Evolutionary conservation across 2,329 filamentous ascomycete species (phyloP).

Genomic region (Ophiocordyceps camponoti-saundersi): DNA sequence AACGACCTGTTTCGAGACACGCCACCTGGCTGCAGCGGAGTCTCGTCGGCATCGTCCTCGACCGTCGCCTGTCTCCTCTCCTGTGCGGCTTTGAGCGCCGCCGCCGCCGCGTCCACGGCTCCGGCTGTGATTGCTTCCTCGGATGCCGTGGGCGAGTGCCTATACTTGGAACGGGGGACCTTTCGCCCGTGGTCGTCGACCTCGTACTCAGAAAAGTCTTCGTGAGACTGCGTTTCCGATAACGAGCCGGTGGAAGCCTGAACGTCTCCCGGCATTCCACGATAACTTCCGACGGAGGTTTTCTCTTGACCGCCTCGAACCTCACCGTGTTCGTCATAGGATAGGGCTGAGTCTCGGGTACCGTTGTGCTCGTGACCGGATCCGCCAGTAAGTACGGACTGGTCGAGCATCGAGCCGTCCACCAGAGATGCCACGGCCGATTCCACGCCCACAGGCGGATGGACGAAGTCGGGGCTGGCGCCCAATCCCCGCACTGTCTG

Average conservation of each 20-base stretch:
- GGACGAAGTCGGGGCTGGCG: slow-evolving; percentile 61
- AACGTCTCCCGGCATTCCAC: slow-evolving; percentile 19
- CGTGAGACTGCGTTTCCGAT: slow-evolving; percentile 19
- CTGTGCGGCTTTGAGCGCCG: slow-evolving; percentile 31
- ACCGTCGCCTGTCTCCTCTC: slow-evolving; percentile 23
- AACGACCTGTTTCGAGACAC: slow-evolving; percentile 46
- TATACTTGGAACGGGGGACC: slow-evolving; percentile 25
- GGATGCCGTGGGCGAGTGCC: slow-evolving; percentile 35
- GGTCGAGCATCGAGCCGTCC: slow-evolving; percentile 53
- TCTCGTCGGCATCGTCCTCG: slow-evolving; percentile 16
- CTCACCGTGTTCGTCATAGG: slow-evolving; percentile 12
- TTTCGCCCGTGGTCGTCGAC: slow-evolving; percentile 41
- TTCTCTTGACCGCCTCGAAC: slow-evolving; percentile 21
- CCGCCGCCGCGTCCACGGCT: slow-evolving; percentile 35
- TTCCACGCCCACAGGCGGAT: slow-evolving; percentile 58
- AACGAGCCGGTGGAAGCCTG: slow-evolving; percentile 20
- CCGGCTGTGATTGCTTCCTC: slow-evolving; percentile 40
- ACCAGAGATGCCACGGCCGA: slow-evolving; percentile 78
- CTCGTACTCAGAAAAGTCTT: slow-evolving; percentile 37
- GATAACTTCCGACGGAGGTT: slow-evolving; percentile 20
- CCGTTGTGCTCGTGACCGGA: slow-evolving; percentile 32
- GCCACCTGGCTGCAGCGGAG: slow-evolving; percentile 27
- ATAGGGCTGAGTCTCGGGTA: slow-evolving; percentile 19
- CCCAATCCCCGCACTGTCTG: slow-evolving; percentile 56
- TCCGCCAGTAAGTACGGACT: slow-evolving; percentile 49